Conservation (phyloP, 345 rosid species). For the Lepidium aucheri region DNA sequence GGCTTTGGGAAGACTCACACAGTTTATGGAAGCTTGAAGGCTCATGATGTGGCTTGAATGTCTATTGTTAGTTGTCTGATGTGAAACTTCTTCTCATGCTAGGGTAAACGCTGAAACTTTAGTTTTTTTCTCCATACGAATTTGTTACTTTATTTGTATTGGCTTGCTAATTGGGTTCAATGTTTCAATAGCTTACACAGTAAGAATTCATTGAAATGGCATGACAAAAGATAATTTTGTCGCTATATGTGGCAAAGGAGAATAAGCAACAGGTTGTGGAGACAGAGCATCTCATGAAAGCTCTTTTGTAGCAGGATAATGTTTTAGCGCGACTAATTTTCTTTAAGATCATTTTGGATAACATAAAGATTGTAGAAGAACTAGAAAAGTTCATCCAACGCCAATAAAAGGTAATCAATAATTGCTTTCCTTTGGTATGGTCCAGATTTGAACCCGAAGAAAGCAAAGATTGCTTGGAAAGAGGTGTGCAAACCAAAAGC, state of each 20-base stretch:
- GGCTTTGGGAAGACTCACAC: no score
- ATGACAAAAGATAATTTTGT: constrained; percentile 93
- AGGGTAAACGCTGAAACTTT: constrained; percentile 38
- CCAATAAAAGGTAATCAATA: constrained; percentile 89
- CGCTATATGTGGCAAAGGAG: constrained; percentile 88
- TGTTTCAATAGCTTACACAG: constrained; percentile 60
- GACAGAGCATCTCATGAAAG: constrained; percentile 94
- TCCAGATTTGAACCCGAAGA: no score
- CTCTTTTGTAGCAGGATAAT: constrained; percentile 91
- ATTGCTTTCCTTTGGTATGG: no score
- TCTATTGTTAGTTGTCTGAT: constrained; percentile 40
- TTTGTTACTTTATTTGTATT: background rate
- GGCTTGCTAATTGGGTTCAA: background rate
- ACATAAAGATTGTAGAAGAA: constrained; percentile 79
- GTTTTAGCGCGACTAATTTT: constrained; percentile 93
- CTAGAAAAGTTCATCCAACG: constrained; percentile 84
- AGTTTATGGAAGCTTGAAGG: background rate
- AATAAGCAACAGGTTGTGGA: constrained; percentile 97
- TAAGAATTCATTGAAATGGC: constrained; percentile 98
- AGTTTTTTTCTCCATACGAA: background rate
- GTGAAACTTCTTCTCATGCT: constrained; percentile 55
- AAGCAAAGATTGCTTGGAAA: no score
- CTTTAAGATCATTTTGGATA: constrained; percentile 79
- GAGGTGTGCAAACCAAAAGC: no score
- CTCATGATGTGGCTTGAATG: constrained; percentile 28